These are phyloP conservation scores for Nicotiana rustica DNA, from an alignment of 305 asterid species.

Conservation along the genomic window DNA sequence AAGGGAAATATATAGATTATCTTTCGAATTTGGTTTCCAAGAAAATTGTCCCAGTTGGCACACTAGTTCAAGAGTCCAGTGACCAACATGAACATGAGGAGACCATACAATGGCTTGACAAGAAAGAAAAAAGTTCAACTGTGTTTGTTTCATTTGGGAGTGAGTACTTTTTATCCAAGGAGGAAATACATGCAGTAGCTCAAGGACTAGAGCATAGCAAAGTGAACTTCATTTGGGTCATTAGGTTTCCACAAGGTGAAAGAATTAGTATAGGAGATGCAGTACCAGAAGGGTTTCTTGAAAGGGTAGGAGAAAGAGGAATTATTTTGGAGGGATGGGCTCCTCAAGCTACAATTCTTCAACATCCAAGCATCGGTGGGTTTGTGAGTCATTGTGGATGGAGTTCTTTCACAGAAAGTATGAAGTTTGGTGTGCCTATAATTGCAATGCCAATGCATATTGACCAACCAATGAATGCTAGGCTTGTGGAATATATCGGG, in stretches of 20 bases:
- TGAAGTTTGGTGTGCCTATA: slow-evolving; percentile 51
- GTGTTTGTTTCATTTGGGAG: slow-evolving; percentile 44
- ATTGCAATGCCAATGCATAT: slow-evolving; percentile 59
- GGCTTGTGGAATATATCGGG: slow-evolving; percentile 56
- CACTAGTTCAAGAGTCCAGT: slow-evolving; percentile 30
- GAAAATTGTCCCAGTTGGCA: slow-evolving; percentile 26
- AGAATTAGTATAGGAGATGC: slow-evolving; percentile 32
- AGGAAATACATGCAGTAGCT: slow-evolving; percentile 53
- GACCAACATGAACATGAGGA: neutral
- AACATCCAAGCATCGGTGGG: slow-evolving; percentile 54
- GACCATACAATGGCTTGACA: neutral
- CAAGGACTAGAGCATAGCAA: slow-evolving; percentile 54
- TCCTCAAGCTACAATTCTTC: slow-evolving; percentile 51
- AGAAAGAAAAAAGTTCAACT: slow-evolving; percentile 40
- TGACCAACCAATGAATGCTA: slow-evolving; percentile 66
- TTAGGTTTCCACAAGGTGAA: slow-evolving; percentile 49
- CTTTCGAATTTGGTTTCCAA: slow-evolving; percentile 9
- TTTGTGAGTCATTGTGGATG: slow-evolving; percentile 68
- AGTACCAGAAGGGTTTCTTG: slow-evolving; percentile 53
- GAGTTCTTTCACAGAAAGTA: slow-evolving; percentile 59
- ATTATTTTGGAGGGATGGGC: slow-evolving; percentile 58
- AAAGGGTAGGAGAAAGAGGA: slow-evolving; percentile 50
- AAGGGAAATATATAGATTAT: slow-evolving; percentile 38
- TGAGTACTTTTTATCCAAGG: slow-evolving; percentile 51
- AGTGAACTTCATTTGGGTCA: slow-evolving; percentile 58